These are phyloP conservation scores for Elaeagnus macrophylla DNA, from an alignment of 306 rosid species.

Conservation along the genomic window DNA sequence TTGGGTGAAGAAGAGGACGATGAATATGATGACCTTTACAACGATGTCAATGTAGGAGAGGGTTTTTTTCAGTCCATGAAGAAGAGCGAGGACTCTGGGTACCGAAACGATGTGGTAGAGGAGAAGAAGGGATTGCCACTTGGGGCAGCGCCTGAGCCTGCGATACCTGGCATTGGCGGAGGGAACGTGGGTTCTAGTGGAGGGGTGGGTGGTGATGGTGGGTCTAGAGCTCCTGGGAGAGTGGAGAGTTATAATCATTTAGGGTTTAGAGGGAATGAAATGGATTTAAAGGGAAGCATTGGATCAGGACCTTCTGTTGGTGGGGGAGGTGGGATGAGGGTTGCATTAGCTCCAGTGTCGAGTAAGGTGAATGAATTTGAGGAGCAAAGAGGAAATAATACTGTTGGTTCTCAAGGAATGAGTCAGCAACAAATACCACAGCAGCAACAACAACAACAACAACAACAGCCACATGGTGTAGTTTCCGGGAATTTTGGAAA, in stretches of 20 bases:
- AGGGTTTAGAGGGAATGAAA: slow-evolving; percentile 24
- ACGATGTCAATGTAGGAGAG: slow-evolving; percentile 92
- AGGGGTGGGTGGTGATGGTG: slow-evolving; percentile 28
- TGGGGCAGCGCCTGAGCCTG: slow-evolving; percentile 16
- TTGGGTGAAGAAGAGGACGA: slow-evolving; percentile 85
- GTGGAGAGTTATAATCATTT: slow-evolving; percentile 42
- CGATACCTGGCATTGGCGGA: slow-evolving; percentile 44
- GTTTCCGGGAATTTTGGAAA: too few relatives aligned
- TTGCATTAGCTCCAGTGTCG: slow-evolving; percentile 60
- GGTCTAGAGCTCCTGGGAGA: slow-evolving; percentile 37
- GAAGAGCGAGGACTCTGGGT: slow-evolving; percentile 57
- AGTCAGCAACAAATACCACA: slow-evolving; percentile 26
- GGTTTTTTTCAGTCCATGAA: slow-evolving; percentile 85
- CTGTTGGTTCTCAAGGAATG: slow-evolving; percentile 37
- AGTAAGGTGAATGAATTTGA: slow-evolving; percentile 50
- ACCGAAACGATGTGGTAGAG: slow-evolving; percentile 35
- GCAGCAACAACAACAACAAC: slow-evolving; percentile 6
- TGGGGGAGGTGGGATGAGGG: slow-evolving; percentile 61
- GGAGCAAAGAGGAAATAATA: slow-evolving; percentile 42
- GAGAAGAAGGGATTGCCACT: slow-evolving; percentile 41
- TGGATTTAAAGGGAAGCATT: slow-evolving; percentile 29
- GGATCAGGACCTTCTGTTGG: slow-evolving; percentile 37
- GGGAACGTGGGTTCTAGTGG: slow-evolving; percentile 22
- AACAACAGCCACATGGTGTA: too few relatives aligned
- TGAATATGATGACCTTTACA: slow-evolving; percentile 93